Percentiles rank a stretch among this genome's conserved stretches.
Evolutionary conservation across 306 rosid species (phyloP).

Genomic region (Canavalia ensiformis): DNA sequence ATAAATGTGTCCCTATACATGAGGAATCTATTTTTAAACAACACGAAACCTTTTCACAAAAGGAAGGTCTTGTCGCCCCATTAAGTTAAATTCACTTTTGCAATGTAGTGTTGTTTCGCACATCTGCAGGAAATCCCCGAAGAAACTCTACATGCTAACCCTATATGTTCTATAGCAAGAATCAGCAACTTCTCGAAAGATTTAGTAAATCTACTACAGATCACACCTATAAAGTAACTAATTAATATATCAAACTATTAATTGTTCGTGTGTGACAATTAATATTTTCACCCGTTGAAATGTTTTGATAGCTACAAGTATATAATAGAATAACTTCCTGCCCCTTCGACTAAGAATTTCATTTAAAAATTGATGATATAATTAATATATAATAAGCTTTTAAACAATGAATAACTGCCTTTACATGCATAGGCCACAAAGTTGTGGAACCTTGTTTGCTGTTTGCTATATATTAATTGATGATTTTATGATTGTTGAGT

Average conservation of each 20-base stretch:
- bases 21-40: slow-evolving; percentile 30
- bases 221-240: background rate
- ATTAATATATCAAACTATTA: background rate
- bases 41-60: background rate
- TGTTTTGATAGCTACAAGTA: slow-evolving; percentile 1
- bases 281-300: background rate
- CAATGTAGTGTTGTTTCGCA: background rate
- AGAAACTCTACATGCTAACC: background rate
- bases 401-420: background rate
- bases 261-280: background rate
- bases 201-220: slow-evolving; percentile 9
- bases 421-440: slow-evolving; percentile 4
- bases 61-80: slow-evolving; percentile 18
- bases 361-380: background rate
- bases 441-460: background rate
- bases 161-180: background rate
- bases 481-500: background rate
- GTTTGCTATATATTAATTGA: background rate
- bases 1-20: background rate
- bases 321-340: background rate
- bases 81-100: slow-evolving; percentile 1
- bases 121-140: slow-evolving; percentile 6
- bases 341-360: background rate
- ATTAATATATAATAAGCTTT: background rate
- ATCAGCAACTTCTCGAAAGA: background rate